Base-by-base conservation (phyloP, 2,329 filamentous ascomycete genomes). In the Akanthomyces muscarius region DNA sequence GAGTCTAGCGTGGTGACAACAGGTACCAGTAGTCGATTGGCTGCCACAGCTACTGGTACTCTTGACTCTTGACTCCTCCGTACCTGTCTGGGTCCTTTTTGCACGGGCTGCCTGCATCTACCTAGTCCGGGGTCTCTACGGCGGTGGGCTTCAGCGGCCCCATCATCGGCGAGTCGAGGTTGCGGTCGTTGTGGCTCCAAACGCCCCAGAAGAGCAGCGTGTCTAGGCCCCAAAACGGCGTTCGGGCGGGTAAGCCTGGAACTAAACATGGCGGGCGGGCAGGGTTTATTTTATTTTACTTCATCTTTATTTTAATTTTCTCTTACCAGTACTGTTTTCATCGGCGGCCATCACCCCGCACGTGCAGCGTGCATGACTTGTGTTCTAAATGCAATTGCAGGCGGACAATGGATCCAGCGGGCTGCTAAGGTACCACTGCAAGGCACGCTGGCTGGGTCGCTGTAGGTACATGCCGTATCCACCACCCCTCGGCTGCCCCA, bases 141-240 rank as follows among this genome's bases (percentile, higher is more conserved):
- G 45, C 45, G 45, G 45, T 25, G 21, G 45, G 45, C 21, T 28
- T 21, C 8, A 25, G 10, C 21, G 21, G 7, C 6, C 33, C 33
- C 33, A 36, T 36, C 33, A 36, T 36, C 33, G 4, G 33, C 45
- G n/a, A 25, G 45, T 48, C 45, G 45, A 48, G n/a, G 45, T 48
- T 28, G 45, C 45, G 23, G 21, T 28, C 45, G 45, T 21, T 48
- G 45, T 67, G 66, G 66, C 65, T 47, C 66, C 55, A 41, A 18
- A 57, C 66, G 57, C 61, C 63, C 28, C 28, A 45, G 16, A 51
- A 65, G 50, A 61, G 55, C 28, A 30, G 1, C 28, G 28, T 30
- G 28, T 30, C 21, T 21, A 13, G n/a, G 7, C 21, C 45, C 11
- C 4, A 25, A 11, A 48, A 48, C 45, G 45, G 45, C 21, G 6